Evolutionary conservation across 1,139 yeast species (phyloP), one percentile per base, ranked within the genome.

Genomic region (Lodderomyces metapsilosis): DNA sequence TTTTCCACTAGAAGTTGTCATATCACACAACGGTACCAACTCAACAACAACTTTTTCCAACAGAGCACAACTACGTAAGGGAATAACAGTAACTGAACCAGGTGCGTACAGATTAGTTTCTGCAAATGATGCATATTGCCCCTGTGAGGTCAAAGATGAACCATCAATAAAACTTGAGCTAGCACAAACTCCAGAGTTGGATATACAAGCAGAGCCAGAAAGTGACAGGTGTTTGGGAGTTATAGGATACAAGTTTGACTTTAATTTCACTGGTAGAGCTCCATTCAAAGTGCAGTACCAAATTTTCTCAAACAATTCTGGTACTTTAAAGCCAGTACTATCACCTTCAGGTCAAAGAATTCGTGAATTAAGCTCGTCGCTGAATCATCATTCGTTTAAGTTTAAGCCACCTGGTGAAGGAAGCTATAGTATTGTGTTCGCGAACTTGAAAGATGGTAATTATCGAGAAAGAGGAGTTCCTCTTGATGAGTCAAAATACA

Each of bases 151-250:
- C 32, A 76, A 76, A 42, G 60, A 35, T 2, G 18, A 13, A 10
- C 37, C 45, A 1, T 36, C 36, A 13, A 51, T 68, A 2, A 34
- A 23, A 1, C 41, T 71, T 2, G 46, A 44, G 11, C 45, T 57
- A 3, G 74, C 73, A 1, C 48, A 61, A 0, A 70, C 68, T 12
- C 92, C 92, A 2, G 61, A 57, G 44, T 73, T 81, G 51, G 67
- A 58, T 40, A 80, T 85, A 5, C 49, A 57, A 4, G 77, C 87
- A 1, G 66, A 70, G 3, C 82, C 89, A 2, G 79, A 91, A 2
- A 69, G 80, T 28, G 98, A 92, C 55, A 80, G 84, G 44, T 92
- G 99, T 66, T 86, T 94, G 25, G 98, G 98, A 1, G 88, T 91
- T 40, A 82, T 88, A 8, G 98, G 98, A 0, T 78, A 73, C 51